phyloP scores from a whole-genome alignment of 352 stramenopile species.

The Pythium oligandrum region DNA sequence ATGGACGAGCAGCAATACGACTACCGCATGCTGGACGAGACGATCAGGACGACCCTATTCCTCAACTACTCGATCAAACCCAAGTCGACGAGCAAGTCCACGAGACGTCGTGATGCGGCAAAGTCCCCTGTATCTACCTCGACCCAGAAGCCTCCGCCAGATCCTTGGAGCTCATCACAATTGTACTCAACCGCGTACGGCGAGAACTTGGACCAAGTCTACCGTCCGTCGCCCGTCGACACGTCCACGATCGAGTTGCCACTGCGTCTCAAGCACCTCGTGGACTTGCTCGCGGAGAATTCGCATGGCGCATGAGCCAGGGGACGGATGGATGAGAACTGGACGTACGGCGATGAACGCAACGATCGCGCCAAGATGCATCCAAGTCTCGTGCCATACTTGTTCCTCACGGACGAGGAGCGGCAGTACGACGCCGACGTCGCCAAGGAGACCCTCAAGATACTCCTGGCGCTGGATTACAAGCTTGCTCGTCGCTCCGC shows the following conservation, averaged over 20 bases:
- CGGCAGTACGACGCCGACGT: constrained; percentile 88
- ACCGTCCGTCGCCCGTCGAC: constrained; percentile 71
- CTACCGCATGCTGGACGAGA: constrained; percentile 84
- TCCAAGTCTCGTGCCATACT: constrained; percentile 79
- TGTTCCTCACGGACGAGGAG: constrained; percentile 84
- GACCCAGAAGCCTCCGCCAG: constrained; percentile 74
- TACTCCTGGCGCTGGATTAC: constrained; percentile 82
- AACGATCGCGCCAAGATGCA: constrained; percentile 80
- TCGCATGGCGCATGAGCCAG: constrained; percentile 85
- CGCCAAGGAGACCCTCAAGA: constrained; percentile 85
- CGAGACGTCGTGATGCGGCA: too few species aligned
- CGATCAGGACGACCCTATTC: constrained; percentile 83
- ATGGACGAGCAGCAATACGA: constrained; percentile 80
- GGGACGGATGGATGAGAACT: constrained; percentile 82
- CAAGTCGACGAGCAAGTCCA: constrained; percentile 7
- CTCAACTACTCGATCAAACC: constrained; percentile 84
- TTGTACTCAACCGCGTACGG: constrained; percentile 71
- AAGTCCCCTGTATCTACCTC: constrained; percentile 50
- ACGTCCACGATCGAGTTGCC: constrained; percentile 65
- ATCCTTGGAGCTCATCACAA: constrained; percentile 72
- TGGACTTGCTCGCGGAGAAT: constrained; percentile 81
- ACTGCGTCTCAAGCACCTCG: constrained; percentile 52
- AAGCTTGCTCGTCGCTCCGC: constrained; percentile 66
- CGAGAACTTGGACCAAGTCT: constrained; percentile 52
- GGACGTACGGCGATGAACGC: constrained; percentile 77